phyloP scores from a whole-genome alignment of 345 rosid genomes.

The Aquilaria sinensis region DNA sequence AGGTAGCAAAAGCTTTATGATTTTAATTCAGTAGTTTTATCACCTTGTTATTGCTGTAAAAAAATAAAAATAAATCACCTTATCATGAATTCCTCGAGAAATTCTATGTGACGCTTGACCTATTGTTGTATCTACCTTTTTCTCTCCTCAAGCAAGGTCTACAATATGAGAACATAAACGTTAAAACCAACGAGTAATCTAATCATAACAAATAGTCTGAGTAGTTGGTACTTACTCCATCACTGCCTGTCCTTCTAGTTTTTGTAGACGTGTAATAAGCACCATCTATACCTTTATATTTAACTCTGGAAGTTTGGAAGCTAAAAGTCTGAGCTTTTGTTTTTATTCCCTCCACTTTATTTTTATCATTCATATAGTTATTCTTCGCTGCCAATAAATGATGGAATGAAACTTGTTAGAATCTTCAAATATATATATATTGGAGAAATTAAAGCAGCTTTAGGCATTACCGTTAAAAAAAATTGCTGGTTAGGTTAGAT shows the following conservation, averaged over 20 bases:
- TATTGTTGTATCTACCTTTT: slow-evolving; percentile 66
- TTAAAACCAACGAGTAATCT: background rate
- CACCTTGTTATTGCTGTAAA: background rate
- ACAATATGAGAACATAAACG: slow-evolving; percentile 8
- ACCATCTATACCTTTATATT: slow-evolving; percentile 78
- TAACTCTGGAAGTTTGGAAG: slow-evolving; percentile 48
- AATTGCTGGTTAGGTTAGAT: too few species aligned
- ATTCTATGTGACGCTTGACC: slow-evolving; percentile 80
- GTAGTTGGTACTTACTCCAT: slow-evolving; percentile 48
- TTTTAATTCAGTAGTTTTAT: background rate
- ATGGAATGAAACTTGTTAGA: slow-evolving; percentile 10
- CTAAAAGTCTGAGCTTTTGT: slow-evolving; percentile 28
- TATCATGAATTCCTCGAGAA: slow-evolving; percentile 75
- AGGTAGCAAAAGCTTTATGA: background rate
- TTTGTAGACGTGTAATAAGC: slow-evolving; percentile 65
- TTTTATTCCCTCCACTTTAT: slow-evolving; percentile 21
- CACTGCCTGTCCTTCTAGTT: slow-evolving; percentile 50
- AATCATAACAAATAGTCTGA: background rate
- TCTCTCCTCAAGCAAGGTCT: slow-evolving; percentile 81
- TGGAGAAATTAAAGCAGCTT: too few species aligned
- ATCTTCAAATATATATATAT: slow-evolving; percentile 4
- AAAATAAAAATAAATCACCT: slow-evolving; percentile 31
- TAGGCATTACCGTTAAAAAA: too few species aligned
- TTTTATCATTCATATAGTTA: slow-evolving; percentile 21
- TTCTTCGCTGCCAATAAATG: slow-evolving; percentile 31